Conservation (phyloP, 108 stramenopile species). For the Aurantiochytrium sp. region DNA sequence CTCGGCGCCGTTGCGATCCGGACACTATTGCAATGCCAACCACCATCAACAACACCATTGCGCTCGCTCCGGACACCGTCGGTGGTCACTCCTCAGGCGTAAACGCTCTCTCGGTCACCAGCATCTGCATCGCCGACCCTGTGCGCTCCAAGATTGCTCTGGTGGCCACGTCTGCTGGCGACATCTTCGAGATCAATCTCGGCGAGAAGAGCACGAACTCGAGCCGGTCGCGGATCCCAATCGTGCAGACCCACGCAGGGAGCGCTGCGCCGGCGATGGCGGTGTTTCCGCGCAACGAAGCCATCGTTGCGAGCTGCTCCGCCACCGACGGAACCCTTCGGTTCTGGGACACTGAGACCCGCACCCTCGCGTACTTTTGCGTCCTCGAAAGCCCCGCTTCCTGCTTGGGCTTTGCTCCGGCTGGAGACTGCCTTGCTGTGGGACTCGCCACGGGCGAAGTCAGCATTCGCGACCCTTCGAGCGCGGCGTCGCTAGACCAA, state of each 20-base stretch:
- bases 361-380: too few species aligned
- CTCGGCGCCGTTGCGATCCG: too few species aligned
- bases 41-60: background rate
- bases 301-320: background rate
- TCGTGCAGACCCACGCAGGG: background rate
- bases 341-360: background rate
- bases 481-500: background rate
- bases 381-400: background rate
- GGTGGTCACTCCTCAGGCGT: too few species aligned
- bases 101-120: too few species aligned
- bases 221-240: background rate
- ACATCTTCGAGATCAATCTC: conserved; percentile 1
- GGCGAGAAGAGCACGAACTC: background rate
- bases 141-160: background rate
- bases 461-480: background rate
- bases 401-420: background rate
- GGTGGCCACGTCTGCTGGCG: background rate
- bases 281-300: background rate
- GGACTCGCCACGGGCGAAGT: background rate
- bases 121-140: background rate
- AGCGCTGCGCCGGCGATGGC: background rate
- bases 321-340: background rate
- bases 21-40: too few species aligned
- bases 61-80: too few species aligned
- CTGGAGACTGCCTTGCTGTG: background rate